phyloP scores from a whole-genome alignment of 78 protist species.

The Speleostelium caveatum region DNA sequence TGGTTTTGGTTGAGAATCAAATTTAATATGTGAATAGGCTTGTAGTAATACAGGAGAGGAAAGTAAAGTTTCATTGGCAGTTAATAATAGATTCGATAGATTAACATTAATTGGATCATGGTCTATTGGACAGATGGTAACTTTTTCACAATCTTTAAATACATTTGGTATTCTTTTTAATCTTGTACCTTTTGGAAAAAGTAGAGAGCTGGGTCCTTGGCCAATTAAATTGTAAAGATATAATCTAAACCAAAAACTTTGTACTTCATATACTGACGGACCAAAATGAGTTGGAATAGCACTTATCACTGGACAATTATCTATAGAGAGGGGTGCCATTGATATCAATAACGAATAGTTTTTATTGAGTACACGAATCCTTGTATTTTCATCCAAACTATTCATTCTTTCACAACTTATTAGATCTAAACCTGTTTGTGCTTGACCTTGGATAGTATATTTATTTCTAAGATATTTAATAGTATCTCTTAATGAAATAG shows the following conservation, averaged over 20 bases:
- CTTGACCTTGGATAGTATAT: neutral
- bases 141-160: constrained; percentile 59
- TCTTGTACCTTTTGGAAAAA: constrained; percentile 83
- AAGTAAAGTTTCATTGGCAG: constrained; percentile 58
- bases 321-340: constrained; percentile 90
- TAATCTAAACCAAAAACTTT: constrained; percentile 87
- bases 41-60: constrained; percentile 72
- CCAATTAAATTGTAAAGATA: constrained; percentile 74
- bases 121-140: constrained; percentile 29
- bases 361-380: constrained; percentile 60
- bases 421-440: constrained; percentile 51
- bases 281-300: constrained; percentile 76
- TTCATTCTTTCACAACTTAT: constrained; percentile 81
- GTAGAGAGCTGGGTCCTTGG: constrained; percentile 84
- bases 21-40: constrained; percentile 46
- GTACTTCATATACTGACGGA: constrained; percentile 82
- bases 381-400: constrained; percentile 69
- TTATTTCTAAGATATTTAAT: constrained; percentile 79
- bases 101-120: constrained; percentile 72
- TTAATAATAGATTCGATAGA: constrained; percentile 48
- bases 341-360: constrained; percentile 89
- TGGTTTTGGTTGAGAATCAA: neutral
- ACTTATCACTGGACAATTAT: constrained; percentile 42
- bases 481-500: constrained; percentile 85
- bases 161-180: constrained; percentile 71